Evolutionary conservation across 31 red algal species (phyloP).

Genomic region (Asparagopsis taxiformis): DNA sequence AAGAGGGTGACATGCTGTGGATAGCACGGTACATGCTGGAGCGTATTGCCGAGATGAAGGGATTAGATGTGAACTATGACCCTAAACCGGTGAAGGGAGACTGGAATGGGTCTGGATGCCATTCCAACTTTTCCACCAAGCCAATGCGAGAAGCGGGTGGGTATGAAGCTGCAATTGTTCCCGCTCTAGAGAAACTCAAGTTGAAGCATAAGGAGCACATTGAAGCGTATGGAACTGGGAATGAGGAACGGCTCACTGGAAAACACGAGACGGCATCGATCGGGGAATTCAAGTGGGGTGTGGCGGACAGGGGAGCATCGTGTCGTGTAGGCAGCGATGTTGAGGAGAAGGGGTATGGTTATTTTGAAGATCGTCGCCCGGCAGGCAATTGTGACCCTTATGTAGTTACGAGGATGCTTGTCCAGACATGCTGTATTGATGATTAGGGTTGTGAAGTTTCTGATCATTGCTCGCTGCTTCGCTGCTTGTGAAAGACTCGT

Average conservation of each 20-base stretch:
- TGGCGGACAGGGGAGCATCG: constrained; percentile 83
- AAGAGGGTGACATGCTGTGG: constrained; percentile 89
- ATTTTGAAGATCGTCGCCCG: constrained; percentile 96
- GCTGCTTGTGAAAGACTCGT: too few relatives aligned
- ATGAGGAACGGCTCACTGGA: constrained; percentile 84
- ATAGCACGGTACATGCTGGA: constrained; percentile 93
- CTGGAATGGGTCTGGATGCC: constrained; percentile 98
- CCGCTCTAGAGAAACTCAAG: constrained; percentile 69
- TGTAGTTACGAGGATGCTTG: constrained; percentile 85
- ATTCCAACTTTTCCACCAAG: constrained; percentile 98
- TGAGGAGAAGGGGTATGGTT: constrained; percentile 77
- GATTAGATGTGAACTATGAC: constrained; percentile 66
- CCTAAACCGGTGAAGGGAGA: constrained; percentile 96
- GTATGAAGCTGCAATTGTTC: constrained; percentile 53
- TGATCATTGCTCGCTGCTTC: too few relatives aligned
- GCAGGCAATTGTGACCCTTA: constrained; percentile 86
- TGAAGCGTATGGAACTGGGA: constrained; percentile 79
- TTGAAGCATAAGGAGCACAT: constrained; percentile 92
- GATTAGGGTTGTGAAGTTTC: too few relatives aligned
- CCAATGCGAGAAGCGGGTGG: constrained; percentile 86
- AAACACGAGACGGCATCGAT: constrained; percentile 89
- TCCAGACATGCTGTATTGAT: constrained; percentile 92
- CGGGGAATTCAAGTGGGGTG: constrained; percentile 77
- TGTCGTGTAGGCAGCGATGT: constrained; percentile 70
- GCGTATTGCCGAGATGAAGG: constrained; percentile 78